Percentiles rank a stretch among this genome's conserved stretches.
phyloP scores from a whole-genome alignment of 208 protist species.

The Crithidia bombi region DNA sequence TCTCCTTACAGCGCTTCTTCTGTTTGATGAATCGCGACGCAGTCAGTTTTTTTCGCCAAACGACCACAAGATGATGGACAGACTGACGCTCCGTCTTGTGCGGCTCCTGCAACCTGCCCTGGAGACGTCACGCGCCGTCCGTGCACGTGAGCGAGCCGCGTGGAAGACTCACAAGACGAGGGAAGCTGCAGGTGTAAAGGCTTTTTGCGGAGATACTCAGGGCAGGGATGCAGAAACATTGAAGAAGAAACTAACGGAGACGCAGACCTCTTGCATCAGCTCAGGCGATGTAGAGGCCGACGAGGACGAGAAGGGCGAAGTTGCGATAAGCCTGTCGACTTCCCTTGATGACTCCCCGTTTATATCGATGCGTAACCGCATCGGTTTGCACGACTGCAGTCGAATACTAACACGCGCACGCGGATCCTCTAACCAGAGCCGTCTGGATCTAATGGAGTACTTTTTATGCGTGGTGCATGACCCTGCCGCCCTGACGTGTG shows the following conservation, averaged over 20 bases:
- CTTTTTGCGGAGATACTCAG: too few species aligned
- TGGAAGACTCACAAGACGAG: too few species aligned
- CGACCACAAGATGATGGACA: conserved; percentile 8
- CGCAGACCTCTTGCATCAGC: background rate
- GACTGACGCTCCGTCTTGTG: conserved; percentile 5
- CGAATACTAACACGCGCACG: conserved; percentile 2
- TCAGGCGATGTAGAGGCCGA: background rate
- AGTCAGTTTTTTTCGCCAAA: conserved; percentile 4
- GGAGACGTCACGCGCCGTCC: background rate
- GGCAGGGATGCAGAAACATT: too few species aligned
- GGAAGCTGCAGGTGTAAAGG: background rate
- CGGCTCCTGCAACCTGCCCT: conserved; percentile 13
- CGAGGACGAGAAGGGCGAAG: background rate
- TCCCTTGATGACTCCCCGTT: background rate
- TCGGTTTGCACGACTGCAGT: conserved; percentile 4
- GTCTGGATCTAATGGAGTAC: conserved; percentile 38
- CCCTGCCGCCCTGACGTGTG: conserved; percentile 17
- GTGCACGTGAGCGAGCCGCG: background rate
- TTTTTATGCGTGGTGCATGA: conserved; percentile 29
- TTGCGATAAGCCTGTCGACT: background rate
- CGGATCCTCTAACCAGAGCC: background rate
- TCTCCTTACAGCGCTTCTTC: conserved; percentile 30
- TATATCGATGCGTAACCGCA: background rate
- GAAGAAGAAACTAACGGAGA: too few species aligned
- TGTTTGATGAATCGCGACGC: conserved; percentile 23